These are phyloP conservation scores for Hemerocallis citrina DNA, from an alignment of 106 monocot species.

Conservation along the genomic window DNA sequence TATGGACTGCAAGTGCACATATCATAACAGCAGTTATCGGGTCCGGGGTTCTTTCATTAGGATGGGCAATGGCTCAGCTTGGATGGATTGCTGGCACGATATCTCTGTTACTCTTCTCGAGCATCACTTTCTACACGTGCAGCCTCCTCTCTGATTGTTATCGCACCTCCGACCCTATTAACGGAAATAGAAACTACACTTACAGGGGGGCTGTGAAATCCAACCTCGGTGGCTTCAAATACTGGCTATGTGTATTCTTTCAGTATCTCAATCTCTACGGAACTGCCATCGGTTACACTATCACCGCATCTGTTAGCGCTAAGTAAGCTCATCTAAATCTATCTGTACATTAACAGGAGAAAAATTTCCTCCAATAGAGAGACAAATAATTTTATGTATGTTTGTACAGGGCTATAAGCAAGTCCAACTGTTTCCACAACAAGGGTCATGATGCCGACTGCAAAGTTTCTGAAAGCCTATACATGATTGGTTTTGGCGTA, in stretches of 20 bases:
- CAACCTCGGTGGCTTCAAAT: conserved; percentile 5
- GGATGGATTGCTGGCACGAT: conserved; percentile 16
- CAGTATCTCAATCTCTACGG: conserved; percentile 71
- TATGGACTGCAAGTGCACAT: conserved; percentile 68
- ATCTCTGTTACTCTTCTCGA: conserved; percentile 7
- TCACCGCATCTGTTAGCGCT: conserved; percentile 60
- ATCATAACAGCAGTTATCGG: conserved; percentile 73
- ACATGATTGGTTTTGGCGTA: conserved; percentile 60
- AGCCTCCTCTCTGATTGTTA: conserved; percentile 22
- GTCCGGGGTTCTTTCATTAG: conserved; percentile 36
- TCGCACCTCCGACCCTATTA: conserved; percentile 8
- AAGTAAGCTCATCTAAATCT: conserved; percentile 26
- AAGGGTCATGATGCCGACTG: conserved; percentile 39
- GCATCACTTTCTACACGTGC: conserved; percentile 17
- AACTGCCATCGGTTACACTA: conserved; percentile 59
- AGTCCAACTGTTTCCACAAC: conserved; percentile 57
- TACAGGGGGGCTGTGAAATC: conserved; percentile 18
- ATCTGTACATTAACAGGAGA: neutral
- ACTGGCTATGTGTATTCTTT: conserved; percentile 38
- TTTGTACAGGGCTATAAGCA: conserved; percentile 42
- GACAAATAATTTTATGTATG: neutral
- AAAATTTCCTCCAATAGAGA: neutral
- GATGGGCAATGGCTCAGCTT: conserved; percentile 22
- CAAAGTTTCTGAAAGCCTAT: conserved; percentile 21
- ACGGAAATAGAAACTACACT: conserved; percentile 17